phyloP scores from a whole-genome alignment of 2,329 filamentous ascomycete species.

The Lachnellula hyalina region DNA sequence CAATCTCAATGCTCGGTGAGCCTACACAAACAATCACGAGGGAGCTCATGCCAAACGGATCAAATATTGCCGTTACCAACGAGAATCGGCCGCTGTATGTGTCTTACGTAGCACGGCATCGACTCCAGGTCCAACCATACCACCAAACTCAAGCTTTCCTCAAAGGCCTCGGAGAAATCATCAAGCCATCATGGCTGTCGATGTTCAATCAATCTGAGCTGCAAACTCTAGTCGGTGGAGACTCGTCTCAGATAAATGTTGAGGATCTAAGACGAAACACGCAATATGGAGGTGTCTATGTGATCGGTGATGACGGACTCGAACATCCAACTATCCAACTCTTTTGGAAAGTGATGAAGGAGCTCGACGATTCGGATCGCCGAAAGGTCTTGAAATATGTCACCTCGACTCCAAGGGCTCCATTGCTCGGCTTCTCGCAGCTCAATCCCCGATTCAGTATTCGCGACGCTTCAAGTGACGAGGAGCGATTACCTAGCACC shows the following conservation, averaged over 20 bases:
- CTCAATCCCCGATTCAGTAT: slow-evolving; percentile 86
- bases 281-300: slow-evolving; percentile 80
- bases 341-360: slow-evolving; percentile 87
- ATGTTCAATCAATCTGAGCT: slow-evolving; percentile 99
- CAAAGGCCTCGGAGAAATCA: slow-evolving; percentile 77
- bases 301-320: slow-evolving; percentile 77
- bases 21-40: slow-evolving; percentile 60
- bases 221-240: slow-evolving; percentile 87
- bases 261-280: slow-evolving; percentile 82
- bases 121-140: slow-evolving; percentile 73
- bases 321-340: slow-evolving; percentile 82
- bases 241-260: slow-evolving; percentile 79
- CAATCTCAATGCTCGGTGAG: slow-evolving; percentile 42
- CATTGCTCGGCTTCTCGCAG: slow-evolving; percentile 81
- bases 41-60: slow-evolving; percentile 72
- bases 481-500: slow-evolving; percentile 78
- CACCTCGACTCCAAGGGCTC: slow-evolving; percentile 85
- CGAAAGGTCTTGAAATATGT: slow-evolving; percentile 92
- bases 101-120: slow-evolving; percentile 81
- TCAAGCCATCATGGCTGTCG: slow-evolving; percentile 86
- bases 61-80: slow-evolving; percentile 76
- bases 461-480: slow-evolving; percentile 71
- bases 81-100: slow-evolving; percentile 93
- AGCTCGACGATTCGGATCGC: slow-evolving; percentile 69
- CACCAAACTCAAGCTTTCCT: slow-evolving; percentile 86